Evolutionary conservation across 306 rosid genomes (phyloP).

Genomic region (Fagus crenata): DNA sequence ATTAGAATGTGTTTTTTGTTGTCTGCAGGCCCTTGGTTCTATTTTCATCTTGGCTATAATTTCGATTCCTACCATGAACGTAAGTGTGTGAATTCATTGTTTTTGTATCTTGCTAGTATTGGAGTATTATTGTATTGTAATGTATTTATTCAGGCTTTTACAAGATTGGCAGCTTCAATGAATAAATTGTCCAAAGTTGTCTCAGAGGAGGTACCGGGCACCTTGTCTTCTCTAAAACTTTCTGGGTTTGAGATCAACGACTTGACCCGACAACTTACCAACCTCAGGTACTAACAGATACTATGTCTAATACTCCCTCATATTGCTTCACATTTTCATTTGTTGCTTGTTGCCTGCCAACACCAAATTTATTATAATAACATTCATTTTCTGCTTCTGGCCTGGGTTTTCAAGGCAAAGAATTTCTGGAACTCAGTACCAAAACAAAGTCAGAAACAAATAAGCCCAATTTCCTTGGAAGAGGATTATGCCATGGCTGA

Average conservation of each 20-base stretch:
- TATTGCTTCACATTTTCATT: neutral
- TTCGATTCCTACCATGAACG: slow-evolving; percentile 52
- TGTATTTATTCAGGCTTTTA: slow-evolving; percentile 42
- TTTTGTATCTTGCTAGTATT: neutral
- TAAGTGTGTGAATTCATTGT: slow-evolving; percentile 16
- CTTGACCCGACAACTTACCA: slow-evolving; percentile 46
- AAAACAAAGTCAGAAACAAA: slow-evolving; percentile 23
- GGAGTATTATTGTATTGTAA: neutral
- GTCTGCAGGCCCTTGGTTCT: slow-evolving; percentile 47
- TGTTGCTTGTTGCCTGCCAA: neutral
- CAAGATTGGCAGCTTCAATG: slow-evolving; percentile 44
- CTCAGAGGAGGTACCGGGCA: slow-evolving; percentile 52
- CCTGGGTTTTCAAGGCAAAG: slow-evolving; percentile 35
- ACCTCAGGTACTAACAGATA: slow-evolving; percentile 34
- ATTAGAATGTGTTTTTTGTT: no score
- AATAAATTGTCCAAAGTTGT: slow-evolving; percentile 46
- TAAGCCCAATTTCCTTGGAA: slow-evolving; percentile 25
- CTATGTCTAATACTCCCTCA: no score
- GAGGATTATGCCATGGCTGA: neutral
- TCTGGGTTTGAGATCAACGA: slow-evolving; percentile 53
- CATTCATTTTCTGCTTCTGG: neutral
- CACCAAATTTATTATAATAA: neutral
- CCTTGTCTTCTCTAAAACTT: slow-evolving; percentile 55
- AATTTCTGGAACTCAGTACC: slow-evolving; percentile 26
- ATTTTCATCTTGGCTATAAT: slow-evolving; percentile 44